Conservation (phyloP, 2,329 filamentous ascomycete genomes). For the Sordariomycetes sp. region DNA sequence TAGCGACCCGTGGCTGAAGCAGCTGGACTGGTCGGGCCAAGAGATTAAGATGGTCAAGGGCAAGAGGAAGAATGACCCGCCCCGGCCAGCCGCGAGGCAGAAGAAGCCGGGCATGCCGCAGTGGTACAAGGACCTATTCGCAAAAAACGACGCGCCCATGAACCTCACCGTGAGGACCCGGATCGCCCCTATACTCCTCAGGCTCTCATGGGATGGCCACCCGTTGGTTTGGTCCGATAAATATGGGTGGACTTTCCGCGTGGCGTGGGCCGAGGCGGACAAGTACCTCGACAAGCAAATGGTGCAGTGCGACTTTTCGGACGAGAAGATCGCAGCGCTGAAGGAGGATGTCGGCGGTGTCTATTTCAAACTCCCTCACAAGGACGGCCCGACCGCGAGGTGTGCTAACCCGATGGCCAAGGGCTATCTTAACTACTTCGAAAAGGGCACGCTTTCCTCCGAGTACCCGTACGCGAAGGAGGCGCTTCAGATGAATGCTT, state of each 20-base stretch:
- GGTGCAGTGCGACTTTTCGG: conserved; percentile 62
- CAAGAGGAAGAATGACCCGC: conserved; percentile 75
- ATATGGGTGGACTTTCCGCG: conserved; percentile 86
- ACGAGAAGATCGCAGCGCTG: conserved; percentile 57
- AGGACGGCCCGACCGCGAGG: conserved; percentile 77
- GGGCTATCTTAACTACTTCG: conserved; percentile 81
- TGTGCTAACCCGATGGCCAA: conserved; percentile 88
- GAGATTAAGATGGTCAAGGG: conserved; percentile 85
- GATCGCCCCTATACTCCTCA: conserved; percentile 74
- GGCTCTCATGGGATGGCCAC: conserved; percentile 78
- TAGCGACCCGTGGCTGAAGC: conserved; percentile 80
- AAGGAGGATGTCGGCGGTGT: conserved; percentile 53
- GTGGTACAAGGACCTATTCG: conserved; percentile 91
- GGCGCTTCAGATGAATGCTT: conserved; percentile 95
- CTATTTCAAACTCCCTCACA: conserved; percentile 94
- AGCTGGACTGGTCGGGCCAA: conserved; percentile 93
- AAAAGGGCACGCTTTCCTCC: conserved; percentile 77
- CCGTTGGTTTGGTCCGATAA: conserved; percentile 89
- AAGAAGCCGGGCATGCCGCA: conserved; percentile 91
- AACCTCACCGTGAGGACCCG: conserved; percentile 77
- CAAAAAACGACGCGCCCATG: conserved; percentile 57
- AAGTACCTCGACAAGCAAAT: conserved; percentile 65
- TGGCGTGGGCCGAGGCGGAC: conserved; percentile 47
- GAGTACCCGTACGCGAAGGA: conserved; percentile 87
- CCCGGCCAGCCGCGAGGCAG: conserved; percentile 67